These are phyloP conservation scores for Talaromyces stipitatus DNA, from an alignment of 495 filamentous ascomycete genomes.

Conservation along the genomic window DNA sequence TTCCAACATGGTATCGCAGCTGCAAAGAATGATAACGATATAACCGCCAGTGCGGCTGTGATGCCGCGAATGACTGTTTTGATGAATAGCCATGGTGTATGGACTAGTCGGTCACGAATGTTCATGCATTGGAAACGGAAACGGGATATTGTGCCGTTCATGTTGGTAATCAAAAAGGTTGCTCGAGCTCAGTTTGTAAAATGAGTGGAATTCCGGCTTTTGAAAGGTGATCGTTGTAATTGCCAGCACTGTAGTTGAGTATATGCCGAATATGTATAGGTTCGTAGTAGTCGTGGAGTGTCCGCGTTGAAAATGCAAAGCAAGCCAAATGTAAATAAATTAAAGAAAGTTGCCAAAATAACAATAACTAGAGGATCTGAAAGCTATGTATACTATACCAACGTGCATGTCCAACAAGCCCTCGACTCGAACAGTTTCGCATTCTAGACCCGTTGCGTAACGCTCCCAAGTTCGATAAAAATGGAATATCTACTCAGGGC, in stretches of 20 bases:
- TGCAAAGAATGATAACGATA: slow-evolving; percentile 7
- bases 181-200: not conserved
- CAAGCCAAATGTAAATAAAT: not conserved
- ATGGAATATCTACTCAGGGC: not conserved
- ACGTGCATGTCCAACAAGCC: not conserved
- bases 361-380: not conserved
- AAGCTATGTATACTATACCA: not conserved
- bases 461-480: not conserved
- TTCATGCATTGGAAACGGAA: not conserved
- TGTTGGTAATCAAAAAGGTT: not conserved
- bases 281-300: not conserved
- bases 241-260: no score
- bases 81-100: slow-evolving; percentile 5
- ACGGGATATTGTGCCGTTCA: not conserved
- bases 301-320: not conserved
- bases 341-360: not conserved
- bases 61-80: slow-evolving; percentile 3
- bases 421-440: not conserved
- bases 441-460: not conserved
- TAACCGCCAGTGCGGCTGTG: slow-evolving; percentile 4
- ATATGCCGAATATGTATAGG: not conserved
- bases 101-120: not conserved
- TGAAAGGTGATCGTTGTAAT: not conserved
- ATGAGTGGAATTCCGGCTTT: not conserved
- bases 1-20: slow-evolving; percentile 8